Conservation (phyloP, 176 grass and related monocot species). For the Oryza longistaminata region DNA sequence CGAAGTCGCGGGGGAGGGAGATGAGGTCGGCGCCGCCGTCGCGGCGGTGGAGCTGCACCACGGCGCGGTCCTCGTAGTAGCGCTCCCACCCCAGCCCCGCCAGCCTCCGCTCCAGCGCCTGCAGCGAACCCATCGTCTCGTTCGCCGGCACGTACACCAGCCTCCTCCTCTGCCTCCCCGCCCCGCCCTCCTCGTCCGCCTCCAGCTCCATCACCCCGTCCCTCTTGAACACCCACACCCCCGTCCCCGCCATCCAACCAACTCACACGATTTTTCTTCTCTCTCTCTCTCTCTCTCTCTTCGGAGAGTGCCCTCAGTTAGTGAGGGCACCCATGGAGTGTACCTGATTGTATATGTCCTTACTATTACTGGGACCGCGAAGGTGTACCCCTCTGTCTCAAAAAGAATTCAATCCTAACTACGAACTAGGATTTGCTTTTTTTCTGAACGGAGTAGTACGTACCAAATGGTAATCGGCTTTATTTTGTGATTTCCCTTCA, state of each 20-base stretch:
- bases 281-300: no score
- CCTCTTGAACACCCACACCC: slow-evolving; percentile 53
- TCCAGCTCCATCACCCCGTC: slow-evolving; percentile 35
- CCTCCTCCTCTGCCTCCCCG: slow-evolving; percentile 28
- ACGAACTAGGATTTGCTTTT: no score
- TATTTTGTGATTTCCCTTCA: no score
- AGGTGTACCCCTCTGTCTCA: no score
- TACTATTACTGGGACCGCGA: no score
- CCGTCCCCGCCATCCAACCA: slow-evolving; percentile 8
- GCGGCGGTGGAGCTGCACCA: slow-evolving; percentile 55
- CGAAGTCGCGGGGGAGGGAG: slow-evolving; percentile 54
- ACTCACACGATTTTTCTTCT: no score
- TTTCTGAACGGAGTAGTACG: no score
- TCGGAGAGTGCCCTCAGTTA: no score
- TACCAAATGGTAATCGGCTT: no score
- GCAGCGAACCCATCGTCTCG: slow-evolving; percentile 37
- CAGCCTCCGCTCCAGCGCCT: slow-evolving; percentile 41
- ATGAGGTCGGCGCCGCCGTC: slow-evolving; percentile 47
- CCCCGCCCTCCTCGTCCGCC: neutral
- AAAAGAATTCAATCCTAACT: no score
- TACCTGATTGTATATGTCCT: no score
- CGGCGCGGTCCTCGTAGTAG: slow-evolving; percentile 47
- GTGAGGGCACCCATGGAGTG: no score
- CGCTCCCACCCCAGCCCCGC: slow-evolving; percentile 49
- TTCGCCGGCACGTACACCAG: slow-evolving; percentile 35